These are phyloP conservation scores for Chimonanthus praecox DNA, from an alignment of 164 flowering plant genomes.

Conservation along the genomic window DNA sequence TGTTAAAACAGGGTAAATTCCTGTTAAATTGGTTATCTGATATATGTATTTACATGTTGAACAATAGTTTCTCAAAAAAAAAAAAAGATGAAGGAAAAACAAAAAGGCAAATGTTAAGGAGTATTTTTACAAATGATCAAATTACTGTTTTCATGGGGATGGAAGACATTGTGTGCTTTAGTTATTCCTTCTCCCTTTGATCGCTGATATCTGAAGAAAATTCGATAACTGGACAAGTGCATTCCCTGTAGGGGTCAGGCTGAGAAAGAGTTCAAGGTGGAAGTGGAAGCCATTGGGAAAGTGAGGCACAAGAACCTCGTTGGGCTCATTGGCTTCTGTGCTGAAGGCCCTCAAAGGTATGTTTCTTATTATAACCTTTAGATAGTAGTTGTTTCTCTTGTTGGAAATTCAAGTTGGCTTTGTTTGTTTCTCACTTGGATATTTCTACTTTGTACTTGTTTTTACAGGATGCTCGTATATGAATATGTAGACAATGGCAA, in stretches of 20 bases:
- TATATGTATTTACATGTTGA: no score
- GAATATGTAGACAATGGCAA: conserved; percentile 88
- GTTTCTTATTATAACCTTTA: not conserved
- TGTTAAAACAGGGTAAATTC: not conserved
- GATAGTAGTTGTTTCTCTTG: not conserved
- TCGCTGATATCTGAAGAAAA: not conserved
- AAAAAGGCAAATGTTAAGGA: not conserved
- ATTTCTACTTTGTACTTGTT: not conserved
- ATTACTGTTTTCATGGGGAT: no score
- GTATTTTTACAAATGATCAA: not conserved
- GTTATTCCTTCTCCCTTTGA: not conserved
- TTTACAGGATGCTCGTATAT: conserved; percentile 78
- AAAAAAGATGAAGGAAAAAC: not conserved
- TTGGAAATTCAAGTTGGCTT: not conserved
- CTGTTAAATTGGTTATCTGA: not conserved
- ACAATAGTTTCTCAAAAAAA: no score
- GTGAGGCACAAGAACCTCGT: conserved; percentile 92
- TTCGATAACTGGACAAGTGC: not conserved
- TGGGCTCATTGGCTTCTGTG: conserved; percentile 76
- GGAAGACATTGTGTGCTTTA: not conserved
- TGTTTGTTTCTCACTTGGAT: not conserved
- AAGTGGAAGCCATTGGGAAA: conserved; percentile 94
- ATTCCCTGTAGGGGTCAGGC: conserved; percentile 75
- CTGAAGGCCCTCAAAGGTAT: conserved; percentile 74
- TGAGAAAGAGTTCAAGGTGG: conserved; percentile 84